Base-by-base conservation (phyloP, 768 basidiomycete genomes). In the Collybiopsis luxurians region DNA sequence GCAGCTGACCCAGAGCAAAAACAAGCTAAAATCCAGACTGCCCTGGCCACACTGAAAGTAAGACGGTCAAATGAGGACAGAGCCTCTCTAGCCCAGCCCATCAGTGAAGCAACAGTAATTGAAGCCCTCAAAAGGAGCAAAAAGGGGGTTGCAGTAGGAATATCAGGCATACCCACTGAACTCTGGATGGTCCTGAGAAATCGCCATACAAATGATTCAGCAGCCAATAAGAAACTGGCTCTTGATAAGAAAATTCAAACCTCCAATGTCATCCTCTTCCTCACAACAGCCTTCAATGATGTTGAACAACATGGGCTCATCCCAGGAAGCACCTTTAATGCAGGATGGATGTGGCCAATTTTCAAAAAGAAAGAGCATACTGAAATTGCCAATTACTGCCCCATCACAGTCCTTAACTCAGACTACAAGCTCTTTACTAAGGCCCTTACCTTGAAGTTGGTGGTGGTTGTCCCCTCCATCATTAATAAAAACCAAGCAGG, bases 401-500 rank as follows among this genome's bases (percentile, higher is more conserved):
- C 66, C 0, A 69, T 69, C 0, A 65, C 63, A 0, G 54, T 69
- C 0, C 53, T 74, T 0, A 73, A 74, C 43, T 59, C 67, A 0
- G 68, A 73, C 53, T 74, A 74, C 7, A 74, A 74, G 34, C 21
- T 71, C 0, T 46, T 73, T 24, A 74, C 27, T 0, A 49, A 34
- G 17, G 27, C 31, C 1, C n/a, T 49, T 2, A 19, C 47, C 0
- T 10, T 49, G 1, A 49, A 51, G 48, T 17, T 73, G 0, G 63
- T 60, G 0, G 9, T 19, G 0, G 55, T 36, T 4, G 59, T 21
- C 0, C 49, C 31, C 0, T 15, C 12, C 0, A 26, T 64, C 0
- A 59, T 71, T 1, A 67, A 69, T 51, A 21, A 1, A 28, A 34
- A 53, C 36, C 72, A 72, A 45, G 57, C 66, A 0, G 69, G 69